Evolutionary conservation across 768 basidiomycete genomes (phyloP).

Genomic region (Panaeolus papilionaceus): DNA sequence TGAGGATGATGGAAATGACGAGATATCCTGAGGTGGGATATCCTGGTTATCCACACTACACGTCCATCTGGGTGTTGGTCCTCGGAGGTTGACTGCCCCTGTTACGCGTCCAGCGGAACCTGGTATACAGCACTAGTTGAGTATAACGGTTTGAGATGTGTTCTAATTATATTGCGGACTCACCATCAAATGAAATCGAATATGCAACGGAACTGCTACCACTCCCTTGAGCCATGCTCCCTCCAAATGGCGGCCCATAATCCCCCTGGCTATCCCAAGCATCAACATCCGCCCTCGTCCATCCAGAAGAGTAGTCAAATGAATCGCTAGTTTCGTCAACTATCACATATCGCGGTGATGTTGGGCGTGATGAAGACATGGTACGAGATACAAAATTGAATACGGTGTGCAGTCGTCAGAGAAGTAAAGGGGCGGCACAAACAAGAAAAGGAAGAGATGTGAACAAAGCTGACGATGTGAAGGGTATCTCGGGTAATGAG

Average conservation of each 20-base stretch:
- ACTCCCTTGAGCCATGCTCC: neutral
- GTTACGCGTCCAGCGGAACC: neutral
- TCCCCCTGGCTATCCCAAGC: neutral
- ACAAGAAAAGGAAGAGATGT: neutral
- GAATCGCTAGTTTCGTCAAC: neutral
- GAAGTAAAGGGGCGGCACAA: neutral
- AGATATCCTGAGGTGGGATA: neutral
- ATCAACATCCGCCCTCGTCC: neutral
- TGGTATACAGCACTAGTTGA: neutral
- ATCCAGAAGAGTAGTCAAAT: neutral
- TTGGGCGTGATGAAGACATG: neutral
- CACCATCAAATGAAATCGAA: neutral
- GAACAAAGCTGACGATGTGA: neutral
- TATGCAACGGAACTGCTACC: neutral
- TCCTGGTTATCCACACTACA: neutral
- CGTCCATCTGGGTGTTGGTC: neutral
- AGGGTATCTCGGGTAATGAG: neutral
- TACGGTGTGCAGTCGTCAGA: neutral
- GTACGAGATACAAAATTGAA: neutral
- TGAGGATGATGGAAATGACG: neutral
- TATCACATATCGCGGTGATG: neutral
- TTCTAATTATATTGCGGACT: neutral
- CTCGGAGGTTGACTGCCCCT: neutral
- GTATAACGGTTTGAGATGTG: neutral
- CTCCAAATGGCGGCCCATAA: neutral